Percentiles rank a stretch among this genome's conserved stretches.
These are phyloP conservation scores for Apiotrichum porosum DNA, from an alignment of 1,284 basidiomycete genomes.

Conservation along the genomic window DNA sequence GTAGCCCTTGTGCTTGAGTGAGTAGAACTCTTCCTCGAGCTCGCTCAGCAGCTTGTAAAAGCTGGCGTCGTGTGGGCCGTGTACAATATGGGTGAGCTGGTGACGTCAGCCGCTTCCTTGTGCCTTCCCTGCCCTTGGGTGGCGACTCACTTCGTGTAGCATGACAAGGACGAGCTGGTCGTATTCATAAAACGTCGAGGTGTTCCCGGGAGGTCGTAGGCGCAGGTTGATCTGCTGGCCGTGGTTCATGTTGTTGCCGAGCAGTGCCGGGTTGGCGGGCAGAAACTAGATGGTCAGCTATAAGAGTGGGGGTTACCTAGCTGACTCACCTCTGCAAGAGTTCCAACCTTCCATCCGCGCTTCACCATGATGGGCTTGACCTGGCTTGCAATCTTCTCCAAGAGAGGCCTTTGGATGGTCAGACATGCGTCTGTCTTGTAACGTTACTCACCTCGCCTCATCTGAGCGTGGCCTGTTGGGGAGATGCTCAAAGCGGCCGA, in stretches of 20 bases:
- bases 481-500: conserved; percentile 45
- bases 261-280: conserved; percentile 64
- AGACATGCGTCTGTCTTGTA: not conserved
- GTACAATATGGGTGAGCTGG: conserved; percentile 79
- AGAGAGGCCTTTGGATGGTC: conserved; percentile 47
- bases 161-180: conserved; percentile 70
- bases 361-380: conserved; percentile 88
- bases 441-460: conserved; percentile 39
- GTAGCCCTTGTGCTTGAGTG: conserved; percentile 68
- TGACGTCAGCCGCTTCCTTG: conserved; percentile 12
- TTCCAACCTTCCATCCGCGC: conserved; percentile 71
- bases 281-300: conserved; percentile 56
- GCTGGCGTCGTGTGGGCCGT: conserved; percentile 76
- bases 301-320: not conserved
- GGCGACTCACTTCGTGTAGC: conserved; percentile 79
- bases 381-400: conserved; percentile 69
- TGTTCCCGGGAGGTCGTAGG: conserved; percentile 63
- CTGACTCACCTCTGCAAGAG: conserved; percentile 59
- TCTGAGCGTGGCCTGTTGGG: conserved; percentile 39
- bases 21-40: conserved; percentile 75
- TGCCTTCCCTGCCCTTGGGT: too few relatives aligned
- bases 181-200: conserved; percentile 67
- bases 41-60: conserved; percentile 69
- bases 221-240: conserved; percentile 76
- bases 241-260: conserved; percentile 63